Conservation (phyloP, 106 monocot species). For the Vanilla planifolia region DNA sequence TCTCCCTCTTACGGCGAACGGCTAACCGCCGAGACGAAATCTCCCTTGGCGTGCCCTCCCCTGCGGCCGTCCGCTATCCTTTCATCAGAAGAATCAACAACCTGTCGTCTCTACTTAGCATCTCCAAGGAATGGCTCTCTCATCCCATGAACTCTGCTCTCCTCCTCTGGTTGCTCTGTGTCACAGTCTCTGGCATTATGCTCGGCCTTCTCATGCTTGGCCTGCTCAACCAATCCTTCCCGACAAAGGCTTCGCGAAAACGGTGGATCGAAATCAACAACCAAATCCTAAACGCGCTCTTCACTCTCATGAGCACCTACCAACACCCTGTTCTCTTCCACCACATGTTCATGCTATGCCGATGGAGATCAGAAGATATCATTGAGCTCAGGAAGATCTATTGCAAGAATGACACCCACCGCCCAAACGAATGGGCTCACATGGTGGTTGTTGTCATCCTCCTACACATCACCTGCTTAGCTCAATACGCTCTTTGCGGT, state of each 20-base stretch:
- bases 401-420: slow-evolving; percentile 54
- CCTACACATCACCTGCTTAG: slow-evolving; percentile 55
- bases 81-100: slow-evolving; percentile 21
- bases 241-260: slow-evolving; percentile 6
- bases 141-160: slow-evolving; percentile 59
- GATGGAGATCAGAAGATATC: slow-evolving; percentile 41
- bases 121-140: slow-evolving; percentile 44
- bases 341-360: slow-evolving; percentile 39
- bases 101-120: slow-evolving; percentile 9
- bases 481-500: slow-evolving; percentile 57
- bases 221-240: slow-evolving; percentile 35
- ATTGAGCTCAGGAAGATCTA: slow-evolving; percentile 45
- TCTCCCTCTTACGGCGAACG: slow-evolving; percentile 14
- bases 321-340: slow-evolving; percentile 49
- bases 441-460: slow-evolving; percentile 60
- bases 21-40: slow-evolving; percentile 16
- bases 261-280: slow-evolving; percentile 33
- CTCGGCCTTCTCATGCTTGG: slow-evolving; percentile 61
- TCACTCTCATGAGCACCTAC: slow-evolving; percentile 65
- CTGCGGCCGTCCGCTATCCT: slow-evolving; percentile 19
- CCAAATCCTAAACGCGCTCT: slow-evolving; percentile 58
- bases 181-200: slow-evolving; percentile 37
- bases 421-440: slow-evolving; percentile 54
- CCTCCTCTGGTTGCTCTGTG: slow-evolving; percentile 41
- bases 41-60: slow-evolving; percentile 27